Evolutionary conservation across 1,284 basidiomycete genomes (phyloP).

Genomic region (Leccinum insolens): DNA sequence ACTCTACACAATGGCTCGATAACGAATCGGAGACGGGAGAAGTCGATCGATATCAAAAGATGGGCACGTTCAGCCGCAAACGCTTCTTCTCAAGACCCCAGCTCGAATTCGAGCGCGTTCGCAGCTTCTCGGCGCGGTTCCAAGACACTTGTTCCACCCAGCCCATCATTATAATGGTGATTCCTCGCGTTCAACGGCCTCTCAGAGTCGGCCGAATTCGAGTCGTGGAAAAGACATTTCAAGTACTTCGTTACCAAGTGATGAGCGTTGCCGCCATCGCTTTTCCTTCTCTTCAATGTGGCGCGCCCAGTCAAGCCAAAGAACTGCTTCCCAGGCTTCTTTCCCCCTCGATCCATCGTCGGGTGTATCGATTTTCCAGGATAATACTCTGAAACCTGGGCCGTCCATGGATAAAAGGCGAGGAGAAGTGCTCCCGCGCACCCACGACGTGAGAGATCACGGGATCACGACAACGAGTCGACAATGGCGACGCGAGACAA

Average conservation of each 20-base stretch:
- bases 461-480: too few relatives aligned
- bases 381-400: constrained; percentile 19
- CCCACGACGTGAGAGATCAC: too few relatives aligned
- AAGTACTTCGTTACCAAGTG: constrained; percentile 22
- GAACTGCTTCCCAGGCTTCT: constrained; percentile 29
- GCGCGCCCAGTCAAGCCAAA: constrained; percentile 24
- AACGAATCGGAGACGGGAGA: constrained; percentile 31
- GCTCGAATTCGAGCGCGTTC: constrained; percentile 15
- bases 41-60: constrained; percentile 33
- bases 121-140: constrained; percentile 20
- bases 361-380: constrained; percentile 28
- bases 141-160: constrained; percentile 14
- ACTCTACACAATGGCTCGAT: constrained; percentile 25
- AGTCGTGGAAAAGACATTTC: constrained; percentile 28
- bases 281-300: constrained; percentile 35
- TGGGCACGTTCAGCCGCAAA: constrained; percentile 35
- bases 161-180: constrained; percentile 7
- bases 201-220: constrained; percentile 27
- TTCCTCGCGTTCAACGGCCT: constrained; percentile 22
- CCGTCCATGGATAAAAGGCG: constrained; percentile 27
- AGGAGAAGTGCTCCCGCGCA: constrained; percentile 29
- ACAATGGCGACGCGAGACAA: too few relatives aligned
- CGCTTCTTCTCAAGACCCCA: constrained; percentile 21
- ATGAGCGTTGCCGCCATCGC: constrained; percentile 27
- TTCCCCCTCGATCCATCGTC: constrained; percentile 35